These are phyloP conservation scores for Fistulina hepatica DNA, from an alignment of 1,284 basidiomycete species.

Conservation along the genomic window DNA sequence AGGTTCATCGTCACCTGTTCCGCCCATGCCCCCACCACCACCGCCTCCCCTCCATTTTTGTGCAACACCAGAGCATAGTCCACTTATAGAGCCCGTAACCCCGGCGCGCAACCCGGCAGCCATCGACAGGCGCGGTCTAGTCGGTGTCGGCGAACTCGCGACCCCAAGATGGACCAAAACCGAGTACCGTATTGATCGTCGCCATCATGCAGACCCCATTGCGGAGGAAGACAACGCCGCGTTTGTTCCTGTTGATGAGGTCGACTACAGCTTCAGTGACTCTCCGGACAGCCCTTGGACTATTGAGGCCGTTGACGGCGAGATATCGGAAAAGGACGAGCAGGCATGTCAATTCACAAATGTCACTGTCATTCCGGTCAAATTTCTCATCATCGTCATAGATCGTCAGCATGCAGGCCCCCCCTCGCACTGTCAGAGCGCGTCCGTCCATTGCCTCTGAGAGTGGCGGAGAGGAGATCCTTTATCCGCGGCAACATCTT, in stretches of 20 bases:
- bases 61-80: conserved; percentile 30
- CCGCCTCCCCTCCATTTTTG: conserved; percentile 24
- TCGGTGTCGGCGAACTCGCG: conserved; percentile 93
- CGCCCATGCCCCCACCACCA: conserved; percentile 42
- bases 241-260: conserved; percentile 29
- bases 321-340: conserved; percentile 55
- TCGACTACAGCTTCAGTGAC: no score
- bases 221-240: conserved; percentile 29
- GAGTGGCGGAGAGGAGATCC: conserved; percentile 73
- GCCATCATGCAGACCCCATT: conserved; percentile 9
- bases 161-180: conserved; percentile 83
- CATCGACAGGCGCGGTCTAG: conserved; percentile 80
- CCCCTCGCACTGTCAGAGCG: conserved; percentile 39
- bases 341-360: conserved; percentile 27
- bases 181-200: conserved; percentile 26
- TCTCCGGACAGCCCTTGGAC: conserved; percentile 75
- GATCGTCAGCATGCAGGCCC: no score
- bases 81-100: conserved; percentile 45
- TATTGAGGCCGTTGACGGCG: conserved; percentile 74
- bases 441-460: conserved; percentile 62
- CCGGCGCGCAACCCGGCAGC: conserved; percentile 70
- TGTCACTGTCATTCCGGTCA: conserved; percentile 10
- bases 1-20: no score
- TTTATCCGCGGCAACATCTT: conserved; percentile 61
- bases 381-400: conserved; percentile 2